phyloP scores from a whole-genome alignment of 2,329 filamentous ascomycete genomes.

The Fusarium metavorans region DNA sequence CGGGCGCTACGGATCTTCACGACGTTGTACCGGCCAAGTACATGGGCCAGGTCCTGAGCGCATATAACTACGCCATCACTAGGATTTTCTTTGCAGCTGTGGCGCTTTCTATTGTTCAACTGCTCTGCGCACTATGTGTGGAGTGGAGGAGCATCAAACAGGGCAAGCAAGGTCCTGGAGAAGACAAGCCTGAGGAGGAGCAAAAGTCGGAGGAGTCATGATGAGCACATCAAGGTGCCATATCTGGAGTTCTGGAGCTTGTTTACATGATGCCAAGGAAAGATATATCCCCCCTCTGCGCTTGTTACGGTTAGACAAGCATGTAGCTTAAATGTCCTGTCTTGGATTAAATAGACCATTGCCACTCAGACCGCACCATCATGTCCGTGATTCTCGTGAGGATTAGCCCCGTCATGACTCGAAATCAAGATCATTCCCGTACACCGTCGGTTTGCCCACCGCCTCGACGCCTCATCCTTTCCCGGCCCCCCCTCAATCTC shows the following conservation, averaged over 20 bases:
- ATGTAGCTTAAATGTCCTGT: not conserved
- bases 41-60: conserved; percentile 65
- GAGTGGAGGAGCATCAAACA: conserved; percentile 79
- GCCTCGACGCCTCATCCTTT: not conserved
- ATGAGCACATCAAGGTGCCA: not conserved
- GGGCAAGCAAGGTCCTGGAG: conserved; percentile 26
- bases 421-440: conserved; percentile 11
- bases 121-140: conserved; percentile 69
- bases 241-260: not conserved
- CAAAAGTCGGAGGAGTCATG: conserved; percentile 28
- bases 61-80: conserved; percentile 74
- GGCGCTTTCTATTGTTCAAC: conserved; percentile 65
- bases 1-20: conserved; percentile 71
- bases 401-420: conserved; percentile 4
- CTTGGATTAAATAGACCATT: not conserved
- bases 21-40: conserved; percentile 62
- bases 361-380: not conserved
- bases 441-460: not conserved
- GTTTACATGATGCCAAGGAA: not conserved
- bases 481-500: not conserved
- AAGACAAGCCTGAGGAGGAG: not conserved
- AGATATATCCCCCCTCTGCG: not conserved
- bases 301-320: not conserved
- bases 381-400: not conserved
- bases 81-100: conserved; percentile 73